Evolutionary conservation across 768 basidiomycete species (phyloP).

Genomic region (Lentinula aciculospora): DNA sequence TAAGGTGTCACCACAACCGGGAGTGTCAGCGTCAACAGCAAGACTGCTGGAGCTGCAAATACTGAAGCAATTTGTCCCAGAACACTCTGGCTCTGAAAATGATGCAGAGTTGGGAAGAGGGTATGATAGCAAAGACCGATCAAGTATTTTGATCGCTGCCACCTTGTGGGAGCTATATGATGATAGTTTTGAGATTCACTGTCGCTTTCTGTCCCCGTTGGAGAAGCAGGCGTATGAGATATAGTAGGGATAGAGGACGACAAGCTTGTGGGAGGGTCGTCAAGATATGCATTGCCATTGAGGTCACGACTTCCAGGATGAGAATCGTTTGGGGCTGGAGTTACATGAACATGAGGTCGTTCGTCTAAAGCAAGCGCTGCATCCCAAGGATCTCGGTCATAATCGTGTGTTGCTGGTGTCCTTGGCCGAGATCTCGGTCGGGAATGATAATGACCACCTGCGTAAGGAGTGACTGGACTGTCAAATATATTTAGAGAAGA

Average conservation of each 20-base stretch:
- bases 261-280: constrained; percentile 8
- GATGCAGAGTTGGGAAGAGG: constrained; percentile 82
- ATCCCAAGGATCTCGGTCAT: constrained; percentile 46
- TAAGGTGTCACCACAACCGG: constrained; percentile 80
- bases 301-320: constrained; percentile 10
- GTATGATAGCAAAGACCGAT: constrained; percentile 46
- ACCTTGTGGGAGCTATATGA: constrained; percentile 28
- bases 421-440: constrained; percentile 23
- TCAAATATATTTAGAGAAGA: constrained; percentile 62
- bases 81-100: constrained; percentile 64
- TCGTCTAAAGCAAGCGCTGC: constrained; percentile 40
- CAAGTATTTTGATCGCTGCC: constrained; percentile 31
- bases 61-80: constrained; percentile 68
- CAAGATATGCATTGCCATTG: constrained; percentile 12
- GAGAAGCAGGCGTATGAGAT: constrained; percentile 50
- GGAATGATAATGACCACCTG: constrained; percentile 67
- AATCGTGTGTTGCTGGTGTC: constrained; percentile 23
- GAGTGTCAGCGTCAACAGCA: constrained; percentile 81
- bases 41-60: constrained; percentile 82
- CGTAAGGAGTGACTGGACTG: constrained; percentile 59
- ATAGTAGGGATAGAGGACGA: constrained; percentile 46
- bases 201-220: constrained; percentile 30
- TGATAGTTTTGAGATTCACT: constrained; percentile 37
- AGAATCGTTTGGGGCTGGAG: constrained; percentile 19
- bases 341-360: constrained; percentile 30